Base-by-base conservation (phyloP, 1,284 basidiomycete genomes). In the Laetiporus sulphureus region DNA sequence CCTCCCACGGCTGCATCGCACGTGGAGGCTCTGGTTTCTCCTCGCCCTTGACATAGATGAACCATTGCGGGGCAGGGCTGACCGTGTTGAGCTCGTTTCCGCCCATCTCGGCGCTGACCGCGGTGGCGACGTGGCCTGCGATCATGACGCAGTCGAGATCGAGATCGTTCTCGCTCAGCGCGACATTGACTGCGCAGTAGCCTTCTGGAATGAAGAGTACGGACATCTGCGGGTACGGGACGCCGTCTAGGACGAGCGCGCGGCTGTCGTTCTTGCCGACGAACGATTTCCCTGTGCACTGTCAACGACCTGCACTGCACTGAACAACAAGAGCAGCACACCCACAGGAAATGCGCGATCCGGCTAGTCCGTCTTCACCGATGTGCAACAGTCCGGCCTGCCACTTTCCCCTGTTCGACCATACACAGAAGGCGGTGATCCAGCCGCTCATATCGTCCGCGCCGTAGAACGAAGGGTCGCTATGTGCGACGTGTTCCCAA, bases 201-300 rank as follows among this genome's bases (percentile, higher is more conserved):
- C n/a, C 68, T 33, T 64, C 71, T 46, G 56, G 68, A 71, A 83
- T 77, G 50, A 84, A 62, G 55, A 77, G 81, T 7, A 77, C 83
- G 3, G 75, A 69, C 23, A 68, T 68, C 21, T 82, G 68, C 58
- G 85, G 83, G 45, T 74, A 72, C 64, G 83, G 75, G 3, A 78
- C 80, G 3, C 77, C 69, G 35, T 75, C 73, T 74, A 24, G 21
- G 29, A 25, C 15, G 5, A 11, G 5, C n/a, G 11, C 12, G 22
- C 10, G 11, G 21, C 8, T 12, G 3, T 6, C 32, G 21, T n/a
- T n/a, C n/a, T n/a, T n/a, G n/a, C n/a, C n/a, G n/a, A n/a, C n/a
- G n/a, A n/a, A n/a, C n/a, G n/a, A n/a, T n/a, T n/a, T n/a, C n/a
- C n/a, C n/a, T n/a, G n/a, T n/a, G n/a, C n/a, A n/a, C n/a, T n/a